Percentiles rank a stretch among this genome's conserved stretches.
Evolutionary conservation across 768 basidiomycete genomes (phyloP).

Genomic region (Leucocoprinus leucothites): DNA sequence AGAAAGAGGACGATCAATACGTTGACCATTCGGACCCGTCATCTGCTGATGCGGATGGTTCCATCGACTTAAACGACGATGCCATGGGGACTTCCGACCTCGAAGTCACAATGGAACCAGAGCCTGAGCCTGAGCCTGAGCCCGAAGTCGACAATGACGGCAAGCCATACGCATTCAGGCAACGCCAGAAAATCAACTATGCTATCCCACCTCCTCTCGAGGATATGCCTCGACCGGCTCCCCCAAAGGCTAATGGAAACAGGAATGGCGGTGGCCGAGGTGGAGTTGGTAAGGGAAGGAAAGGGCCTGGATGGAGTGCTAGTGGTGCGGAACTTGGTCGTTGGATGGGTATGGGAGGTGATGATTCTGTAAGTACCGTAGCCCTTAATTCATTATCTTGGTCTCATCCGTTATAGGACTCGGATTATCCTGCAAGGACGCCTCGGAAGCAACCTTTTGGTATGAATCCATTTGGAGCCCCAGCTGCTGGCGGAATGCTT

Average conservation of each 20-base stretch:
- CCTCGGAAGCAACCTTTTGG: constrained; percentile 63
- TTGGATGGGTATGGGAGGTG: constrained; percentile 72
- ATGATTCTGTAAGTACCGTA: constrained; percentile 59
- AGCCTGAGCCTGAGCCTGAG: constrained; percentile 43
- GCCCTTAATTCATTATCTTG: neutral
- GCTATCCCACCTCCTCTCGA: constrained; percentile 81
- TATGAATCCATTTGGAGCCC: constrained; percentile 49
- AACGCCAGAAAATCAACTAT: constrained; percentile 71
- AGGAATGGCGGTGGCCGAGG: constrained; percentile 29
- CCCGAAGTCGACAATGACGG: constrained; percentile 48
- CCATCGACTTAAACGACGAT: constrained; percentile 51
- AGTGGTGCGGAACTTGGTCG: constrained; percentile 71
- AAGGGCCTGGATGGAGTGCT: constrained; percentile 72
- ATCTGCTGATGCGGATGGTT: constrained; percentile 55
- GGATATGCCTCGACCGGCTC: constrained; percentile 54
- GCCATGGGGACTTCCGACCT: constrained; percentile 41
- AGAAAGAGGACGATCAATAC: constrained; percentile 47
- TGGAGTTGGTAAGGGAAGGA: constrained; percentile 31
- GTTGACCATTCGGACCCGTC: constrained; percentile 40
- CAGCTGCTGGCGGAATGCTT: constrained; percentile 53
- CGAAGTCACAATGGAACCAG: constrained; percentile 25
- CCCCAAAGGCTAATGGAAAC: constrained; percentile 32
- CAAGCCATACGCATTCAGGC: constrained; percentile 63
- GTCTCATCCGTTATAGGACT: constrained; percentile 47
- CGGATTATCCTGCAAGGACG: constrained; percentile 62